phyloP scores from a whole-genome alignment of 257 asterid species.

The Capsicum baccatum region DNA sequence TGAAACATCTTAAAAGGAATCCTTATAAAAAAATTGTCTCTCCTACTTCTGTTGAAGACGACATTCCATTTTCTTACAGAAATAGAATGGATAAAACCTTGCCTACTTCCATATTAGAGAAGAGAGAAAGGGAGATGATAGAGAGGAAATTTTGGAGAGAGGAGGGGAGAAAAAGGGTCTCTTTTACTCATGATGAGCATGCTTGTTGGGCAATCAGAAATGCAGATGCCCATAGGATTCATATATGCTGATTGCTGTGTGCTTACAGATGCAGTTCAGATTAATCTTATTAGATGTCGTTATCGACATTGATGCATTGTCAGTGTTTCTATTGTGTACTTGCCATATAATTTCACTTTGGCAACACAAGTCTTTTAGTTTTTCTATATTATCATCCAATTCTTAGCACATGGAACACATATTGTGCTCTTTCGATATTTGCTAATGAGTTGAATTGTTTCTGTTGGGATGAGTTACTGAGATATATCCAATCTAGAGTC shows the following conservation, averaged over 20 bases:
- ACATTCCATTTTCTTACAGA: neutral
- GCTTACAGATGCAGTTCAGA: neutral
- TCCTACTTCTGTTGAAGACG: neutral
- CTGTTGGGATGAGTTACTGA: neutral
- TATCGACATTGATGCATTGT: neutral
- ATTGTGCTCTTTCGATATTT: constrained; percentile 9
- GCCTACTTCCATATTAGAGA: neutral
- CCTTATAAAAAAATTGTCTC: neutral
- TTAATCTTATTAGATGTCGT: neutral
- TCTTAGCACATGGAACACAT: neutral
- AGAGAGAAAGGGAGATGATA: too few relatives aligned
- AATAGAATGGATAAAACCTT: constrained; percentile 7
- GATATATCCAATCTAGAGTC: neutral
- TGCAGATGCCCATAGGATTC: neutral
- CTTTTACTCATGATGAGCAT: constrained; percentile 11
- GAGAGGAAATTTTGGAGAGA: neutral
- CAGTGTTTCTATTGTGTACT: neutral
- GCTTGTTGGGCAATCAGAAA: constrained; percentile 11
- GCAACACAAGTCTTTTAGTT: neutral
- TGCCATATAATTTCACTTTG: neutral
- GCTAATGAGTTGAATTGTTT: neutral
- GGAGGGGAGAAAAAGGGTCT: neutral
- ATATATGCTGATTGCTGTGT: neutral
- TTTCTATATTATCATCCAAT: neutral
- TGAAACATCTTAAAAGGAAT: neutral